Percentiles rank a stretch among this genome's conserved stretches.
Conservation (phyloP, 2,329 filamentous ascomycete genomes). For the Drechslerella dactyloides region DNA sequence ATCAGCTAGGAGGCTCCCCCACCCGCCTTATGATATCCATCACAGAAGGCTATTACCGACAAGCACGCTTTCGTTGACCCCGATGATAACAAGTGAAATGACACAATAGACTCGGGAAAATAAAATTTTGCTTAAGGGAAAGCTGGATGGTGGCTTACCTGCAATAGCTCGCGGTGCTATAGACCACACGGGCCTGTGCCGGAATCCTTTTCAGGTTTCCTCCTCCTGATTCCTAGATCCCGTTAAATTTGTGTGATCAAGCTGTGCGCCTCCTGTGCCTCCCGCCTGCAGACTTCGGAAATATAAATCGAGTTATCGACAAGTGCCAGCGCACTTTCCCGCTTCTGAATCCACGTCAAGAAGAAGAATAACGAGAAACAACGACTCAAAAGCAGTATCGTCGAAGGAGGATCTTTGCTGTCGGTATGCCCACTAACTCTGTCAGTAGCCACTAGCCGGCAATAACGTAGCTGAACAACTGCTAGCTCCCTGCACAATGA, state of each 20-base stretch:
- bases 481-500: no score
- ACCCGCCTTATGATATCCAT: constrained; percentile 4
- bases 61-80: not conserved
- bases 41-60: not conserved
- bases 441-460: no score
- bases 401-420: not conserved
- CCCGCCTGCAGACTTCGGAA: not conserved
- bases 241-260: not conserved
- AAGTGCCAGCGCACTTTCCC: constrained; percentile 8
- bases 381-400: not conserved
- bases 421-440: not conserved
- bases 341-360: constrained; percentile 12
- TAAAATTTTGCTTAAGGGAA: not conserved
- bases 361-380: constrained; percentile 7
- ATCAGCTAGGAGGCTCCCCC: not conserved
- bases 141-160: not conserved
- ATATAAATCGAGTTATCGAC: not conserved
- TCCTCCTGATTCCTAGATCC: not conserved
- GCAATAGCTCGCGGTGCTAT: not conserved
- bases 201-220: not conserved
- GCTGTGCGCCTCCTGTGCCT: constrained; percentile 3
- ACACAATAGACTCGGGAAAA: not conserved
- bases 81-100: not conserved
- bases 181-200: not conserved
- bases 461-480: no score